Conservation (phyloP, 352 stramenopile genomes). For the Aphanomyces stellatus region DNA sequence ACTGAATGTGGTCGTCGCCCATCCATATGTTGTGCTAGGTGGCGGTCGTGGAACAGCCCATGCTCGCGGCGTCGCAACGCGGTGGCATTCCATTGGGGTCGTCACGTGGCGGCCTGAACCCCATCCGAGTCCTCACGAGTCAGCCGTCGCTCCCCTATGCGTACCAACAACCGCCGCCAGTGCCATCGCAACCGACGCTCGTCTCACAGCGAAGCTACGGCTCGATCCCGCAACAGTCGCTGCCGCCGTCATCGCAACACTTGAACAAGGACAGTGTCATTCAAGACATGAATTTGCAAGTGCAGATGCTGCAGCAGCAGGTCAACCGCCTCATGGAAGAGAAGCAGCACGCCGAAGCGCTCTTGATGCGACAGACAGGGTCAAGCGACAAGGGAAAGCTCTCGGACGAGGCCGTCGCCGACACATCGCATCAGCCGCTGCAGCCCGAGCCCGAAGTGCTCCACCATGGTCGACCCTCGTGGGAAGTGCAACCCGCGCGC, state of each 20-base stretch:
- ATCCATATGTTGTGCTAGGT: not conserved
- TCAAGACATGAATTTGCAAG: slow-evolving; percentile 63
- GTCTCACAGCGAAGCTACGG: not conserved
- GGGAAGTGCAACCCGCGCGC: not conserved
- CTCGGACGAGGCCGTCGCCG: not conserved
- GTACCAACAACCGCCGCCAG: no score
- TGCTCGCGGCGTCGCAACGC: not conserved
- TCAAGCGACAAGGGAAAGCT: not conserved
- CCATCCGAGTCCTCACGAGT: no score
- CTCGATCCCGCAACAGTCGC: not conserved
- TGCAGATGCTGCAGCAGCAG: slow-evolving; percentile 76
- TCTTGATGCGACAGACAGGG: slow-evolving; percentile 22
- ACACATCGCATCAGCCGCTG: not conserved
- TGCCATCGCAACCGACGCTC: not conserved
- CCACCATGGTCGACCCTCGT: not conserved
- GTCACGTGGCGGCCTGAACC: not conserved
- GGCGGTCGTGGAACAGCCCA: not conserved
- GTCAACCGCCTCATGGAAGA: slow-evolving; percentile 78
- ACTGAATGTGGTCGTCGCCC: no score
- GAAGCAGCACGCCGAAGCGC: slow-evolving; percentile 70
- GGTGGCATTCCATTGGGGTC: not conserved
- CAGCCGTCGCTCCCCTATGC: no score
- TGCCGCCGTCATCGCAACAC: no score
- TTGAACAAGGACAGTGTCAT: slow-evolving; percentile 15
- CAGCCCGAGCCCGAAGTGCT: not conserved